A percentile compares a stretch with the other conserved stretches of the same genome.
Conservation (phyloP, 768 basidiomycete species). For the Mycena haematopus region DNA sequence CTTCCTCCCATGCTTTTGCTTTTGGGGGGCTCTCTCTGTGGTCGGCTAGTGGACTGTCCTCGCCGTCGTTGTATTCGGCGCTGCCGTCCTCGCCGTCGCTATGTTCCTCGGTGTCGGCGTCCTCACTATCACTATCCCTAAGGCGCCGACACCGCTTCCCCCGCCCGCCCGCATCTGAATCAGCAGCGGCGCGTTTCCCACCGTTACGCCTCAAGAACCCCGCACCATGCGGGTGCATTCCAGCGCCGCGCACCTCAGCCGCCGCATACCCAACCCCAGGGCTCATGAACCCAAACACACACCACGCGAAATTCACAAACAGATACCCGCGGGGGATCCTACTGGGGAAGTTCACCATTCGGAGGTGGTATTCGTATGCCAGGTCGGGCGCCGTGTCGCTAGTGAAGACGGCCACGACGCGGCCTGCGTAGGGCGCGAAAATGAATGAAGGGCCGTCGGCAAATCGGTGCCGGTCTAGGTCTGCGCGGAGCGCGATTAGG, state of each 20-base stretch:
- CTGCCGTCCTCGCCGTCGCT: too few relatives aligned
- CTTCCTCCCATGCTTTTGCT: not conserved
- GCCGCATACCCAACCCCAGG: conserved; percentile 2
- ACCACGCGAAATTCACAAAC: conserved; percentile 5
- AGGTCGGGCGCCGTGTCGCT: not conserved
- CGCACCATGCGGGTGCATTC: not conserved
- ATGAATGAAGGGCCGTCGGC: conserved; percentile 9
- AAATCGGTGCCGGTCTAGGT: conserved; percentile 1
- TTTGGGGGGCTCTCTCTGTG: not conserved
- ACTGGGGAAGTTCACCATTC: not conserved
- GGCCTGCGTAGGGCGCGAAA: conserved; percentile 4
- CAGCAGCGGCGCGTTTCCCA: not conserved
- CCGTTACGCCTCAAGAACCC: conserved; percentile 1
- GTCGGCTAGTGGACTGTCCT: not conserved
- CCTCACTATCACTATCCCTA: not conserved
- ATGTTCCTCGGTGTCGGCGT: not conserved
- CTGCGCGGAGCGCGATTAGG: conserved; percentile 5
- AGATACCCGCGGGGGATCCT: conserved; percentile 11
- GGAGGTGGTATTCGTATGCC: conserved; percentile 2
- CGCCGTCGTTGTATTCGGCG: not conserved
- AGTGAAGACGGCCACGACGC: not conserved
- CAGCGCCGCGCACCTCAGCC: not conserved
- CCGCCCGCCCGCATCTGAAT: not conserved
- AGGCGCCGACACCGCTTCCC: not conserved
- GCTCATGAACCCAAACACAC: not conserved